A percentile compares a stretch with the other conserved stretches of the same genome.
Conservation (phyloP, 495 filamentous ascomycete species). For the Baudoinia panamericana region DNA sequence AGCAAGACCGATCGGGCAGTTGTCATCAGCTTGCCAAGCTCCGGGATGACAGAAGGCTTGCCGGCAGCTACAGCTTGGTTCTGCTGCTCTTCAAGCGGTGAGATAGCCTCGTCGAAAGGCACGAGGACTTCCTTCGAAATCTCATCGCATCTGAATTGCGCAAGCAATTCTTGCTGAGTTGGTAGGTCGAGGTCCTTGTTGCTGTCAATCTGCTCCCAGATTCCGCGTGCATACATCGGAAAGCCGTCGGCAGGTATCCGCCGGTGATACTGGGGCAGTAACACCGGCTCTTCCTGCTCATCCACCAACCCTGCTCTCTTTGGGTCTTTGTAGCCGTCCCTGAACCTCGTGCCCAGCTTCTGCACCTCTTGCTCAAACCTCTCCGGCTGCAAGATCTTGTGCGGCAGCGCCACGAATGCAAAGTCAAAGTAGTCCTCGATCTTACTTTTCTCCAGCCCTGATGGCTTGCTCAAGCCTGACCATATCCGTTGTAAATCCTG, state of each 20-base stretch:
- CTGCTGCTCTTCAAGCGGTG: constrained; percentile 76
- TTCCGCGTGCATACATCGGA: constrained; percentile 75
- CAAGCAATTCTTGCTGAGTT: constrained; percentile 90
- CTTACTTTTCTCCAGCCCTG: constrained; percentile 71
- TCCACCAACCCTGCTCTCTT: constrained; percentile 40
- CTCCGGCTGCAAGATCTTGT: constrained; percentile 94
- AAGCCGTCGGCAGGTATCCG: constrained; percentile 94
- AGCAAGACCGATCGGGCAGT: constrained; percentile 56
- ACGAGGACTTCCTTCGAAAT: constrained; percentile 77
- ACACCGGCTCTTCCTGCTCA: constrained; percentile 61
- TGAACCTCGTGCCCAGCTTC: constrained; percentile 68
- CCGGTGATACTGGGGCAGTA: constrained; percentile 87
- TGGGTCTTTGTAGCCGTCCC: constrained; percentile 57
- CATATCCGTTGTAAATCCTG: constrained; percentile 86
- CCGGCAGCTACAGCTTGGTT: constrained; percentile 58
- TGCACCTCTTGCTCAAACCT: constrained; percentile 70
- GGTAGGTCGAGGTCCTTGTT: constrained; percentile 97
- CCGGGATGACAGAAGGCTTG: constrained; percentile 54
- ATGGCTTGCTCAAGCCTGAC: constrained; percentile 79
- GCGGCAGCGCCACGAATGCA: constrained; percentile 85
- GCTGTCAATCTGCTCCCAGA: constrained; percentile 97
- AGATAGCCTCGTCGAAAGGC: constrained; percentile 67
- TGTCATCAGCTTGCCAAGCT: constrained; percentile 64
- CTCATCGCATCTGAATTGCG: constrained; percentile 96
- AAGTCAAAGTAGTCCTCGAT: constrained; percentile 98